phyloP scores from a whole-genome alignment of 2,329 filamentous ascomycete species.

The Westerdykella ornata region DNA sequence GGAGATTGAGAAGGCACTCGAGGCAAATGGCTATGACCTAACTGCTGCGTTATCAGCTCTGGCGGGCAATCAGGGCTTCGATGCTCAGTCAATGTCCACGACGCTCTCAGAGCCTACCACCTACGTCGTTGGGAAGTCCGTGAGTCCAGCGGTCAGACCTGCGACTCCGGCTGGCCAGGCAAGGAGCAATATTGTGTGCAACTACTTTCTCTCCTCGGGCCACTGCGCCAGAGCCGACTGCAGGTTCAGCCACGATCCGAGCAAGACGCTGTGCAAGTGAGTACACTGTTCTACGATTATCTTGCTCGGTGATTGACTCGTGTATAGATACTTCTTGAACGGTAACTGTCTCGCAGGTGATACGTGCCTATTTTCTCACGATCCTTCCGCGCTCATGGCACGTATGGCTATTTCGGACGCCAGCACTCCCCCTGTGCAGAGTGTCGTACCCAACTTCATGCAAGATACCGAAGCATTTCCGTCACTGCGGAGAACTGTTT shows the following conservation, averaged over 20 bases:
- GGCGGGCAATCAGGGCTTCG: conserved; percentile 63
- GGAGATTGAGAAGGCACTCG: conserved; percentile 86
- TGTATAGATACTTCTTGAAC: conserved; percentile 82
- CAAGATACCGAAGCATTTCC: conserved; percentile 84
- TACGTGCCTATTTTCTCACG: conserved; percentile 94
- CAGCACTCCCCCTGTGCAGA: conserved; percentile 57
- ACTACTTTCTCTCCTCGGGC: conserved; percentile 94
- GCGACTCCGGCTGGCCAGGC: conserved; percentile 68
- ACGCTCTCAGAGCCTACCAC: conserved; percentile 53
- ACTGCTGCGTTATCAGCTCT: conserved; percentile 85
- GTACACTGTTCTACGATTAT: conserved; percentile 36
- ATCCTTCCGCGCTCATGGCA: conserved; percentile 78
- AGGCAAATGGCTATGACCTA: conserved; percentile 84
- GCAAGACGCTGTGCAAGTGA: conserved; percentile 96
- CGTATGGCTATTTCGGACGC: conserved; percentile 68
- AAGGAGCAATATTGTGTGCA: conserved; percentile 87
- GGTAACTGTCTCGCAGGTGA: conserved; percentile 91
- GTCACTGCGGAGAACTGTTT: conserved; percentile 51
- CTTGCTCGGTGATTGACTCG: neutral
- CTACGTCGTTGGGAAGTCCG: conserved; percentile 82
- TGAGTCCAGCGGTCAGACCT: conserved; percentile 65
- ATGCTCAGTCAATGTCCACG: conserved; percentile 44
- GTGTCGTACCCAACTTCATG: conserved; percentile 61
- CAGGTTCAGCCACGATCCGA: conserved; percentile 92
- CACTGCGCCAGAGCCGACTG: conserved; percentile 93